Base-by-base conservation (phyloP, 371 early-diverging fungal genomes). In the Apophysomyces elegans region DNA sequence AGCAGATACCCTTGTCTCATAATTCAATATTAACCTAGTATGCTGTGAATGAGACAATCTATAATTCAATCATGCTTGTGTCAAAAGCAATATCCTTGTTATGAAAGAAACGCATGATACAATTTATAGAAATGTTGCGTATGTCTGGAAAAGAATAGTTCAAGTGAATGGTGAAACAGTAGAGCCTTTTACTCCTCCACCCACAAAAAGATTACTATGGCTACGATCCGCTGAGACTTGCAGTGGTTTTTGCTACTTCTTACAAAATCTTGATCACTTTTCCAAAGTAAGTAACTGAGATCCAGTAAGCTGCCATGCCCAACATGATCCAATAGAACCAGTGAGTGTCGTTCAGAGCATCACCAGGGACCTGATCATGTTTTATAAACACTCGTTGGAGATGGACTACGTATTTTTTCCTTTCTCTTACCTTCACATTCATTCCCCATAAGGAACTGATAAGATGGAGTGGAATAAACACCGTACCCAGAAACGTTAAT, bases 401-500 rank as follows among this genome's bases (percentile, higher is more conserved):
- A 21, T 16, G n/a, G 21, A 21, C 21, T 44, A n/a, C 16, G 12
- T 2, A 58, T 14, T 0, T 36, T 12, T 36, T 1, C 35, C n/a
- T n/a, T 32, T 9, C n/a, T 39, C 12, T 45, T 64, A 71, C 77
- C 26, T 66, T 36, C 38, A 80, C 75, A 61, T 79, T 82, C 79
- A 89, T 89, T 37, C 89, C 89, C 80, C 84, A 89, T 16, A 89
- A 71, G 78, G 88, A 82, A 5, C 96, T 89, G 12, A 96, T 83
- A 18, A 99, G 72, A 41, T 96, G 95, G 67, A 98, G 80, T 13
- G 96, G 96, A 18, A 96, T 83, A 60, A 95, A 81, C 5, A 95
- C 88, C 2, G 87, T 83, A 0, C 93, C 95, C 41, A 95, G 59
- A 37, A 91, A 91, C 8, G 95, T 93, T 74, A 96, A 81, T 54